phyloP scores from a whole-genome alignment of 208 protist genomes.

The Trichomonas tenax region DNA sequence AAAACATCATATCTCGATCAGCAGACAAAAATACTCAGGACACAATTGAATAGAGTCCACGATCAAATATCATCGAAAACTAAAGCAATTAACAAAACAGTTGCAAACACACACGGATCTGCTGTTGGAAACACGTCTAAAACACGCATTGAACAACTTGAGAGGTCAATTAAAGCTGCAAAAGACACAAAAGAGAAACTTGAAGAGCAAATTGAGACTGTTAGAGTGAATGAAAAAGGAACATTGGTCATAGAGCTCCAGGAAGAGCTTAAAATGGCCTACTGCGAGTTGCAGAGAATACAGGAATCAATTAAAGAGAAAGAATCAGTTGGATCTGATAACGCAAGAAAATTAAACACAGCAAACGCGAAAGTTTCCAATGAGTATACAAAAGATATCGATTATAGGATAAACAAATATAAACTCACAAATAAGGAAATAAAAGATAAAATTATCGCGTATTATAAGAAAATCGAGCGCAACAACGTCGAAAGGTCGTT shows the following conservation, averaged over 20 bases:
- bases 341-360: background rate
- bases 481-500: background rate
- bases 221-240: background rate
- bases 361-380: background rate
- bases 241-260: background rate
- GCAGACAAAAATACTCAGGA: background rate
- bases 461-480: background rate
- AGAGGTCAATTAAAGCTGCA: background rate
- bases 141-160: background rate
- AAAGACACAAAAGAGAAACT: background rate
- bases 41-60: background rate
- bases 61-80: constrained; percentile 1
- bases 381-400: background rate
- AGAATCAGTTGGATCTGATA: background rate
- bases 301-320: background rate
- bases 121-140: too few relatives aligned
- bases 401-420: background rate
- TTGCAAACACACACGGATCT: background rate
- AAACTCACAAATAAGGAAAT: background rate
- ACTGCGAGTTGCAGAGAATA: background rate
- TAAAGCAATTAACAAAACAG: background rate
- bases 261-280: constrained; percentile 2
- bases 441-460: background rate
- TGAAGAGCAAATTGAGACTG: background rate
- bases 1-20: background rate